Percentiles rank a stretch among this genome's conserved stretches.
These are phyloP conservation scores for Hypericum androsaemum DNA, from an alignment of 345 rosid species.

Conservation along the genomic window DNA sequence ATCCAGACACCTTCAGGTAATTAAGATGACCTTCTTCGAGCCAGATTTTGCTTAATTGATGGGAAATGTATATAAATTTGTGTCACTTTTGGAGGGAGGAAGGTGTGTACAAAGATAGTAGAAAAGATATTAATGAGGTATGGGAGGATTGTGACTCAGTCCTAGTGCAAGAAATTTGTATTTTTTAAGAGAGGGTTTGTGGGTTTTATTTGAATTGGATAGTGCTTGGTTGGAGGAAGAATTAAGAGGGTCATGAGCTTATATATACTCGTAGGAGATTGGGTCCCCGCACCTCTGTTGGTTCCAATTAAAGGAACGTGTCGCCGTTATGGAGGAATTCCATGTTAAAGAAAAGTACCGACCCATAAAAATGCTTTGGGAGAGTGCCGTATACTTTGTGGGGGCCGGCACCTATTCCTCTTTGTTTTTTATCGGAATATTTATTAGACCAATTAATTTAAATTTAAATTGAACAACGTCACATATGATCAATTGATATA, in stretches of 20 bases:
- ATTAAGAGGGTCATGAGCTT: constrained; percentile 10
- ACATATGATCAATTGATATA: too few relatives aligned
- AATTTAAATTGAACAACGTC: too few relatives aligned
- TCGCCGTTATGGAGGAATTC: constrained; percentile 2
- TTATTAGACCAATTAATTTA: background rate
- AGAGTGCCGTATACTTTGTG: background rate
- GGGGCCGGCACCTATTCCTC: constrained; percentile 9
- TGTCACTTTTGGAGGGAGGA: too few relatives aligned
- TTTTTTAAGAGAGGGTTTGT: constrained; percentile 47
- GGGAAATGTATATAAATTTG: too few relatives aligned
- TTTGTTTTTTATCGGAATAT: background rate
- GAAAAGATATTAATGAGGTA: too few relatives aligned
- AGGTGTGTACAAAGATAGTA: too few relatives aligned
- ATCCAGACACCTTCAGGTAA: too few relatives aligned
- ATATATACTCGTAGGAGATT: constrained; percentile 28
- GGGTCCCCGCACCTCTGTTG: constrained; percentile 19
- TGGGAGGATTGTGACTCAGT: too few relatives aligned
- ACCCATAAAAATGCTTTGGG: constrained; percentile 8
- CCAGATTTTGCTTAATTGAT: too few relatives aligned
- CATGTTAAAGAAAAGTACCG: constrained; percentile 1
- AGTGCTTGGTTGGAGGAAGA: constrained; percentile 12
- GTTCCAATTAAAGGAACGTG: constrained; percentile 17
- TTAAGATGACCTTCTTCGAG: too few relatives aligned
- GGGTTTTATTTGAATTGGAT: constrained; percentile 46
- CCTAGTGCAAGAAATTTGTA: too few relatives aligned